Conservation (phyloP, 2,329 filamentous ascomycete genomes). For the Malbranchea zuffiana region DNA sequence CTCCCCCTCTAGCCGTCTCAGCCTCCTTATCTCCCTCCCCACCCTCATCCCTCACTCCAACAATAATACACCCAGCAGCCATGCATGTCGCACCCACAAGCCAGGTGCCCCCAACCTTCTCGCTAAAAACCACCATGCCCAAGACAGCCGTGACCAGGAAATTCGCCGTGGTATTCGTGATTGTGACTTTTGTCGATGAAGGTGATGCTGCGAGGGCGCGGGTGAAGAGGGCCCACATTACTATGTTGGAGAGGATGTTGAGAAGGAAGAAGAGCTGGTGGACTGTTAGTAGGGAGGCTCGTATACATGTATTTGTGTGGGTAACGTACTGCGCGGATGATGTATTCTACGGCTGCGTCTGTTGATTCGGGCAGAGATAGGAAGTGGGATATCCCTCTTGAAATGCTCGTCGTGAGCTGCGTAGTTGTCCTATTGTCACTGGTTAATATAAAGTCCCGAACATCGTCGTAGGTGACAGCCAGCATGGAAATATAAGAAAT, state of each 20-base stretch:
- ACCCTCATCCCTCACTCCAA: slow-evolving; percentile 47
- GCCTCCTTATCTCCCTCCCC: slow-evolving; percentile 6
- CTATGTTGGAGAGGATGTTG: slow-evolving; percentile 51
- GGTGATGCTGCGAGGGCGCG: slow-evolving; percentile 49
- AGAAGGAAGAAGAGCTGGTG: slow-evolving; percentile 47
- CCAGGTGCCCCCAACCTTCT: slow-evolving; percentile 47
- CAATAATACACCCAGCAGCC: slow-evolving; percentile 52
- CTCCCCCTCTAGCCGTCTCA: slow-evolving; percentile 6
- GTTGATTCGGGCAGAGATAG: slow-evolving; percentile 35
- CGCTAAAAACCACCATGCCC: slow-evolving; percentile 47
- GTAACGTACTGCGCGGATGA: slow-evolving; percentile 42
- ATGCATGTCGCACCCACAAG: slow-evolving; percentile 51
- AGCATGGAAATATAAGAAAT: not conserved
- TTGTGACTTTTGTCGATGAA: slow-evolving; percentile 51
- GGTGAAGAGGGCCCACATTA: slow-evolving; percentile 57
- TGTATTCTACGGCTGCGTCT: slow-evolving; percentile 32
- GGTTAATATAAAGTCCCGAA: slow-evolving; percentile 1
- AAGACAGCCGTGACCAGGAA: slow-evolving; percentile 52
- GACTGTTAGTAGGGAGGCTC: not conserved
- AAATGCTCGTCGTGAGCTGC: slow-evolving; percentile 44
- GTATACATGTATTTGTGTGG: not conserved
- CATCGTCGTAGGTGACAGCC: not conserved
- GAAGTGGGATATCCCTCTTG: slow-evolving; percentile 35
- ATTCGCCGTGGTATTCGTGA: slow-evolving; percentile 54
- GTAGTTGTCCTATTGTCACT: slow-evolving; percentile 45